Conservation (phyloP, 208 protist species). For the Leishmania amazonensis region DNA sequence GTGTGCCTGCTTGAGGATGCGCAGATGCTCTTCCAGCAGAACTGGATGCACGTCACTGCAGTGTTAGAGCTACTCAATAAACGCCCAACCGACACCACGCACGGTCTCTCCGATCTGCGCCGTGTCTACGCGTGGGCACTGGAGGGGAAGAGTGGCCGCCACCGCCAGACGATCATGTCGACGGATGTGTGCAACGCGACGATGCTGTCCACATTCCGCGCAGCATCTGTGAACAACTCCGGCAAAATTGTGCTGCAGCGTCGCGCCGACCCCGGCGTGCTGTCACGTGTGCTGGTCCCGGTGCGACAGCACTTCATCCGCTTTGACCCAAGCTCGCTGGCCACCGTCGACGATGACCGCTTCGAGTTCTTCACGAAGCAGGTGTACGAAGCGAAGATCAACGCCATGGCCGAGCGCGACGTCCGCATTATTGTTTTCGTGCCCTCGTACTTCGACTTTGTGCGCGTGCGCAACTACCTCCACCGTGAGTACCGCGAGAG, state of each 20-base stretch:
- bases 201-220: slow-evolving; percentile 89
- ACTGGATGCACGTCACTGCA: slow-evolving; percentile 94
- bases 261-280: slow-evolving; percentile 49
- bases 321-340: slow-evolving; percentile 60
- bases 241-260: slow-evolving; percentile 72
- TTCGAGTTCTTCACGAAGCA: slow-evolving; percentile 93
- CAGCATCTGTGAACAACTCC: slow-evolving; percentile 66
- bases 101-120: slow-evolving; percentile 85
- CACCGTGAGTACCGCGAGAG: slow-evolving; percentile 89
- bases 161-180: slow-evolving; percentile 95
- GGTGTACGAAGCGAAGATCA: slow-evolving; percentile 76
- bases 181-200: slow-evolving; percentile 78
- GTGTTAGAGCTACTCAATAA: slow-evolving; percentile 82
- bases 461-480: slow-evolving; percentile 95
- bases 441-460: slow-evolving; percentile 97
- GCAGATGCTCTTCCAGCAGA: slow-evolving; percentile 97
- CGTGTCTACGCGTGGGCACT: slow-evolving; percentile 88
- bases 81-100: slow-evolving; percentile 81
- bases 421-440: slow-evolving; percentile 93
- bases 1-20: slow-evolving; percentile 93
- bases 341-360: slow-evolving; percentile 79
- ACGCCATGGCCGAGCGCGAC: slow-evolving; percentile 71
- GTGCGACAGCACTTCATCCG: slow-evolving; percentile 94
- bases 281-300: slow-evolving; percentile 64
- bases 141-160: slow-evolving; percentile 74